Base-by-base conservation (phyloP, 1,139 yeast species). In the Zygoascus hellenicus region DNA sequence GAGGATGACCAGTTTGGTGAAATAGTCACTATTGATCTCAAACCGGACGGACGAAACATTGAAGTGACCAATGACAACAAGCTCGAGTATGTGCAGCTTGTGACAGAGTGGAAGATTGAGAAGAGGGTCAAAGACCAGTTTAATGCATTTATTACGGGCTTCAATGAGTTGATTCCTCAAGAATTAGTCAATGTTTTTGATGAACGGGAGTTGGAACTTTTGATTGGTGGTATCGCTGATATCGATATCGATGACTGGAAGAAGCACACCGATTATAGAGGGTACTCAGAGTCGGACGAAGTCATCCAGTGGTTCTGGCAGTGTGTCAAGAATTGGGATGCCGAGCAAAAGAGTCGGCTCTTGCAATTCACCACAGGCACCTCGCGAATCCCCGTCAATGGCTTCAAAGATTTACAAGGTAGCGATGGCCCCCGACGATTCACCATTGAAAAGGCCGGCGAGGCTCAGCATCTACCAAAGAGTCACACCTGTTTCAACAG, bases 291-390 rank as follows among this genome's bases (percentile, higher is more conserved):
- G 69, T 81, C 80, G 56, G 98, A 94, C 68, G 96, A 89, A 69
- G 96, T 89, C 47, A 83, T 92, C 56, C 95, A 89, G 71, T 92
- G 97, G 97, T 92, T 92, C 77, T 92, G 98, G 98, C 81, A 80
- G 67, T 84, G 95, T 70, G 82, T 94, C 58, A 76, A 83, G 47
- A 87, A 83, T 63, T 90, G 97, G 97, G 97, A 90, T 65, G 80
- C 90, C 46, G 98, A 92, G 69, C 97, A 90, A 67, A 86, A 90
- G 68, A 96, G 97, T 1, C 80, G 98, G 68, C 74, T 92, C 62
- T 74, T 92, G 60, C 98, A 94, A 69, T 92, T 92, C 64, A 90
- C 97, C 15, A 92, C 99, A 1, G 99, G 99, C 74, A 92, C 98
- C 2, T 88, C 97, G 19, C 85, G 99, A 72, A 90, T 94, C 51